Evolutionary conservation across 2,329 filamentous ascomycete species (phyloP).

Genomic region (Fusarium albosuccineum): DNA sequence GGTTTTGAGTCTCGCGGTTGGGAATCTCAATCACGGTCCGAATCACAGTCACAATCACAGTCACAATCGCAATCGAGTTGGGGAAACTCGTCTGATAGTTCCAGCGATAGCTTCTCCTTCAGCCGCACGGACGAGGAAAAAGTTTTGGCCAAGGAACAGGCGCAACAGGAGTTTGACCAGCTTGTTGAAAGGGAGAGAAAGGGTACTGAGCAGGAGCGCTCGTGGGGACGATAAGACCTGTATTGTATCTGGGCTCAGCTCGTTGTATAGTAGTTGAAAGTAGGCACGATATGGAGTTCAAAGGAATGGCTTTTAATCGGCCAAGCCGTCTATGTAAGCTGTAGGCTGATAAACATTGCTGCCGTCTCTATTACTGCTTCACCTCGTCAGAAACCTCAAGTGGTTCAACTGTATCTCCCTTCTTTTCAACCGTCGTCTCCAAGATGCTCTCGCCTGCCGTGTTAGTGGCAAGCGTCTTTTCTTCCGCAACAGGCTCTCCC

Average conservation of each 20-base stretch:
- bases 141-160: constrained; percentile 56
- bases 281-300: too few species aligned
- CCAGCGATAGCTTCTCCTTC: constrained; percentile 52
- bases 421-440: constrained; percentile 54
- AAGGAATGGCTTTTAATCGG: constrained; percentile 22
- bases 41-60: constrained; percentile 12
- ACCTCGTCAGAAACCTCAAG: constrained; percentile 53
- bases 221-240: constrained; percentile 36
- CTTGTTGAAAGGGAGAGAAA: constrained; percentile 61
- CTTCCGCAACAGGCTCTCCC: constrained; percentile 23
- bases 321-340: constrained; percentile 16
- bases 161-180: constrained; percentile 65
- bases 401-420: constrained; percentile 51
- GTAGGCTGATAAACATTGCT: background rate
- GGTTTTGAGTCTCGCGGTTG: constrained; percentile 32
- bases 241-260: constrained; percentile 20
- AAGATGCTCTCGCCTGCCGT: constrained; percentile 60
- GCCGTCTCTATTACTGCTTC: constrained; percentile 41
- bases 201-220: constrained; percentile 46
- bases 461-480: constrained; percentile 57
- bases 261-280: constrained; percentile 14
- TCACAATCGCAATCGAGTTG: constrained; percentile 39
- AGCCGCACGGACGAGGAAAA: constrained; percentile 54
- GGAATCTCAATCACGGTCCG: constrained; percentile 22
- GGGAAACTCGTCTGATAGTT: constrained; percentile 45